phyloP scores from a whole-genome alignment of 2,329 filamentous ascomycete species.

The Fusarium sororula region DNA sequence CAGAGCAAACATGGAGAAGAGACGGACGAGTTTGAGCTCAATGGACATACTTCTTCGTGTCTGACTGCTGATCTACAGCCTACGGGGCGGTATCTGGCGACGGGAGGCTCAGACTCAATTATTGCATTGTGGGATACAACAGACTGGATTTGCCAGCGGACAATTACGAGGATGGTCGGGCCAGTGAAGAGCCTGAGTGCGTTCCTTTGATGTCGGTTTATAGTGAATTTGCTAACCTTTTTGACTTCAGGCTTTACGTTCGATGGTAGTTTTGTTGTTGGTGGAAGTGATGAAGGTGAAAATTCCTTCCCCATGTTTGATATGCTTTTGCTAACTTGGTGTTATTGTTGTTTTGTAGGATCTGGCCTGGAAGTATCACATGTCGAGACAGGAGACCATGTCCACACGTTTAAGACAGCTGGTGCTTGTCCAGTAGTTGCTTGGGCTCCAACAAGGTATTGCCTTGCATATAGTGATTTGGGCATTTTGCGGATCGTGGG shows the following conservation, averaged over 20 bases:
- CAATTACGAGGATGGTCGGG: conserved; percentile 73
- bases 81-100: conserved; percentile 75
- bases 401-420: conserved; percentile 76
- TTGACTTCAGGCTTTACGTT: conserved; percentile 72
- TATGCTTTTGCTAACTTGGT: not conserved
- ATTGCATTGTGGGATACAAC: conserved; percentile 81
- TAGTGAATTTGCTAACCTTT: conserved; percentile 17
- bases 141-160: conserved; percentile 79
- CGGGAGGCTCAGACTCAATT: conserved; percentile 78
- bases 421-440: conserved; percentile 72
- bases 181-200: conserved; percentile 74
- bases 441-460: conserved; percentile 81
- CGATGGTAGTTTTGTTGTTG: conserved; percentile 78
- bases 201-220: conserved; percentile 38
- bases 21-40: conserved; percentile 67
- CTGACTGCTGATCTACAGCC: conserved; percentile 75
- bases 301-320: not conserved
- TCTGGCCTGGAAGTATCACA: conserved; percentile 75
- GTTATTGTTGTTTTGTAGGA: conserved; percentile 47
- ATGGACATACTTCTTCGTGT: conserved; percentile 78
- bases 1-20: conserved; percentile 57
- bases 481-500: conserved; percentile 76
- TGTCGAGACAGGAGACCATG: conserved; percentile 76
- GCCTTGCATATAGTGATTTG: conserved; percentile 76
- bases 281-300: conserved; percentile 76